These are phyloP conservation scores for Vigna nakashimae DNA, from an alignment of 306 rosid genomes.

Conservation along the genomic window DNA sequence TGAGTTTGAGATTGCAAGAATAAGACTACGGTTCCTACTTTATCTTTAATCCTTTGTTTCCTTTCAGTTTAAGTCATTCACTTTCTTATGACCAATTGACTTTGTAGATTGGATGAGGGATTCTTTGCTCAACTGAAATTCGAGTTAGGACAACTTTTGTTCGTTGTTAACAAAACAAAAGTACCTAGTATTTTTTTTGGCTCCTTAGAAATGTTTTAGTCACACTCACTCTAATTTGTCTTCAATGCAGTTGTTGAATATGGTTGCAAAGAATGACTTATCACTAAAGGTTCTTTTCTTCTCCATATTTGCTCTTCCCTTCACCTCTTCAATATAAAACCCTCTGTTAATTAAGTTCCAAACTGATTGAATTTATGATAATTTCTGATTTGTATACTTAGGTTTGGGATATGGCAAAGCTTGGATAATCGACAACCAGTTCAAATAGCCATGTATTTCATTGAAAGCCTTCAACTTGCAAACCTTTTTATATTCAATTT, in stretches of 20 bases:
- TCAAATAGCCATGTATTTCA: too few relatives aligned
- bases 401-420: too few relatives aligned
- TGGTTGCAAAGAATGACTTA: constrained; percentile 75
- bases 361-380: too few relatives aligned
- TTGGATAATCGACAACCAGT: too few relatives aligned
- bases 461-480: too few relatives aligned
- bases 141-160: constrained; percentile 87
- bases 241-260: constrained; percentile 68
- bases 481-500: too few relatives aligned
- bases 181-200: constrained; percentile 41
- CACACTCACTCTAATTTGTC: constrained; percentile 23
- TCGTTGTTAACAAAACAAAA: constrained; percentile 81
- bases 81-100: not conserved
- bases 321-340: too few relatives aligned
- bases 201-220: not conserved
- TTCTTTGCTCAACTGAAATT: constrained; percentile 65
- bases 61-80: not conserved
- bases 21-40: constrained; percentile 65
- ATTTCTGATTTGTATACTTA: too few relatives aligned
- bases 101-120: constrained; percentile 71
- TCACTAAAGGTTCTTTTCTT: too few relatives aligned
- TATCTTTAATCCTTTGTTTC: not conserved
- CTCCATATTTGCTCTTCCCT: too few relatives aligned
- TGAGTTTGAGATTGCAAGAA: constrained; percentile 82
- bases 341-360: too few relatives aligned